phyloP scores from a whole-genome alignment of 2,329 filamentous ascomycete species.

The Aureobasidium sp. region DNA sequence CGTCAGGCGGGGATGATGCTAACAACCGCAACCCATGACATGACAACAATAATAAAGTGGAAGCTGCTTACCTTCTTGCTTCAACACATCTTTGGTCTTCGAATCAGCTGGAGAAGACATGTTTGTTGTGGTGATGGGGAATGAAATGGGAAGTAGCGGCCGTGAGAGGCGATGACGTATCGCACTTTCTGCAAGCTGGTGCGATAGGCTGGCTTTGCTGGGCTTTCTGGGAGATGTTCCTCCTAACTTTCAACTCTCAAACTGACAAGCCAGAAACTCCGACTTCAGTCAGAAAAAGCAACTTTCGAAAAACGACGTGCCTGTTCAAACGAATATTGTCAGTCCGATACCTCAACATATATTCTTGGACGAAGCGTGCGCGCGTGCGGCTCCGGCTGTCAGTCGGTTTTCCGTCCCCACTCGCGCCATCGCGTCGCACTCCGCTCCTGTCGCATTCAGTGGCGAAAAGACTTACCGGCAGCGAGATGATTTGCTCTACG shows the following conservation, averaged over 20 bases:
- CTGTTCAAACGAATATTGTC: neutral
- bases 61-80: conserved; percentile 10
- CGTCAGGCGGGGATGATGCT: neutral
- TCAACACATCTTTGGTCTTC: conserved; percentile 13
- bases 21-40: neutral
- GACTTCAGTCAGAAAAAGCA: neutral
- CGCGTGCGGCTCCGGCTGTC: conserved; percentile 9
- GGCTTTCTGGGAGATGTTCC: neutral
- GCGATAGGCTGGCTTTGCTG: neutral
- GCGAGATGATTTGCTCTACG: neutral
- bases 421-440: conserved; percentile 9
- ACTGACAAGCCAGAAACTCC: conserved; percentile 5
- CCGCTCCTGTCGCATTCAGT: conserved; percentile 9
- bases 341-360: neutral
- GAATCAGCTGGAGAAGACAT: conserved; percentile 13
- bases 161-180: neutral
- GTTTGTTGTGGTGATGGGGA: neutral
- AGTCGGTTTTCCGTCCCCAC: conserved; percentile 1
- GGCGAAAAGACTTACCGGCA: conserved; percentile 10
- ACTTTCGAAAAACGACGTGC: neutral
- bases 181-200: neutral
- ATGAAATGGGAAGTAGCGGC: neutral
- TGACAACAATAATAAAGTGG: neutral
- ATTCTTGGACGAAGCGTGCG: neutral
- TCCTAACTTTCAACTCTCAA: conserved; percentile 4